Conservation (phyloP, 306 rosid species). For the Corylus heterophylla region DNA sequence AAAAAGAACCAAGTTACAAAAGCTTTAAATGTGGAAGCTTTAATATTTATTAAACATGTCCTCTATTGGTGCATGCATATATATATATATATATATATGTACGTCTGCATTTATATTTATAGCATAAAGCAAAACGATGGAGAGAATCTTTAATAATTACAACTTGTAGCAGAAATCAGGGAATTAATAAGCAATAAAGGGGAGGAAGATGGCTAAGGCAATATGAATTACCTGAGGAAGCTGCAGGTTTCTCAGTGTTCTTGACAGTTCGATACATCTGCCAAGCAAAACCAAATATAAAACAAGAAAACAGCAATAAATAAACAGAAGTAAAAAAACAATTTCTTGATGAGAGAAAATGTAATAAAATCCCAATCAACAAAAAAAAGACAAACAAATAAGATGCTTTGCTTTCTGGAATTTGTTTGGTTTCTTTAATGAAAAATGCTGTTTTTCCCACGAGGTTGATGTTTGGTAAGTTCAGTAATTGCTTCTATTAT, state of each 20-base stretch:
- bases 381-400: background rate
- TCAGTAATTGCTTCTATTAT: slow-evolving; percentile 80
- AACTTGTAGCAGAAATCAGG: slow-evolving; percentile 31
- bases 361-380: slow-evolving; percentile 3
- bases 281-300: slow-evolving; percentile 27
- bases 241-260: slow-evolving; percentile 86
- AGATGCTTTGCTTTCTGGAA: slow-evolving; percentile 44
- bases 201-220: background rate
- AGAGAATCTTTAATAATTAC: slow-evolving; percentile 41
- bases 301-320: background rate
- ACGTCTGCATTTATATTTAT: too few species aligned
- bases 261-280: slow-evolving; percentile 97
- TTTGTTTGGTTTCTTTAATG: slow-evolving; percentile 43
- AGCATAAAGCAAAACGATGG: slow-evolving; percentile 30
- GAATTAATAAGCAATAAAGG: slow-evolving; percentile 14
- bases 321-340: background rate
- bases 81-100: background rate
- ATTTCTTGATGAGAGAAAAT: background rate
- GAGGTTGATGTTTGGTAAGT: slow-evolving; percentile 84
- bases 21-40: background rate
- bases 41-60: background rate
- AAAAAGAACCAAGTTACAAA: background rate
- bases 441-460: slow-evolving; percentile 21
- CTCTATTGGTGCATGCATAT: background rate
- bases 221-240: slow-evolving; percentile 72